Evolutionary conservation across 2,329 filamentous ascomycete genomes (phyloP), one percentile per base, ranked within the genome.

Genomic region (Fusarium oligoseptatum): DNA sequence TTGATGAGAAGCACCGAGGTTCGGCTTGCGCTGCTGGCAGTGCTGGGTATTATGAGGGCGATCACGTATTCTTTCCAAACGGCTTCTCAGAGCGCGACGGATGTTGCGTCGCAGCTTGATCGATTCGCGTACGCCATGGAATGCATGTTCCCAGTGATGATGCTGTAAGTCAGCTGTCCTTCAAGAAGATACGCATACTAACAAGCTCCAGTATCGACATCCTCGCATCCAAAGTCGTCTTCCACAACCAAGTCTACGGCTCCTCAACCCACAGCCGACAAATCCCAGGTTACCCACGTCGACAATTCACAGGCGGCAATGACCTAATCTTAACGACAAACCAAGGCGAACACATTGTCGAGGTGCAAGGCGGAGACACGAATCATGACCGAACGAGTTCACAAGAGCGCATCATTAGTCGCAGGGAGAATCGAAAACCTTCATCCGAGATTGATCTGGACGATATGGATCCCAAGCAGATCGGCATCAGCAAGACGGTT

Each of bases 61-160:
- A 74, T 84, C 15, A 85, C 84, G 2, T 85, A 85, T 43, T 83
- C 82, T 1, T 85, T 84, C 57, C 84, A 85, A 45, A 77, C 74
- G 3, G 74, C 79, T 0, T 78, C 81, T 1, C 83, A 85, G 60
- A 81, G 79, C 22, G 84, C 84, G 0, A 83, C 82, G 0, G 79
- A 80, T 27, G 64, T 80, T 0, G 82, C 84, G 0, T 80, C 82
- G 6, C 83, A 86, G 56, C 60, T 85, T 0, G 84, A 85, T 57
- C 80, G 84, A 1, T 85, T 85, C 52, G 82, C 82, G 1, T 85
- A 85, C 55, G 82, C 83, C 1, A 67, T 85, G 50, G 84, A 85
- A 60, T 85, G 84, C 64, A 68, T 85, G 10, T 86, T 85, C 45
- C 84, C 84, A 0, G 78, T 84, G 0, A 79, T 86, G 60, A 81